phyloP scores from a whole-genome alignment of 176 grass and related monocot species.

The Zea luxurians region DNA sequence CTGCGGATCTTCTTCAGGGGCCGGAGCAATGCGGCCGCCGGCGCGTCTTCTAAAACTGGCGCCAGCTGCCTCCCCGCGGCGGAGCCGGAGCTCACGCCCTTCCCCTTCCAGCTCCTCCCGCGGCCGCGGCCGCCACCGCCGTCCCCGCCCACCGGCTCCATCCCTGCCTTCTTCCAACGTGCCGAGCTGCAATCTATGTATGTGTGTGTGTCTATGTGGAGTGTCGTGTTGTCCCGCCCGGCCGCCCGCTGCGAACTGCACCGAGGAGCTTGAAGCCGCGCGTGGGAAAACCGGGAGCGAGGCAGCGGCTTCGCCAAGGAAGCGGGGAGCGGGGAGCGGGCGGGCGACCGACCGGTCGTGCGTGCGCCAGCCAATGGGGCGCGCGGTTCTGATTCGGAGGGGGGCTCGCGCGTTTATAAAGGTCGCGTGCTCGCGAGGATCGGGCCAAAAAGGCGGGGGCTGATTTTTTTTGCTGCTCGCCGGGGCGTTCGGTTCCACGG shows the following conservation, averaged over 20 bases:
- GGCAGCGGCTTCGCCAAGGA: neutral
- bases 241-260: conserved; percentile 42
- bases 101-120: conserved; percentile 42
- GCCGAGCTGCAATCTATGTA: neutral
- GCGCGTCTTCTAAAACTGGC: conserved; percentile 58
- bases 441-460: conserved; percentile 6
- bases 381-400: conserved; percentile 43
- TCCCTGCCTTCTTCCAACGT: neutral
- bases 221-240: conserved; percentile 1
- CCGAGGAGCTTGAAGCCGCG: neutral
- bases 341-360: conserved; percentile 38
- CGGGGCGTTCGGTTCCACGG: conserved; percentile 38
- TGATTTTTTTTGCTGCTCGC: conserved; percentile 43
- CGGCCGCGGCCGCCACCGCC: neutral
- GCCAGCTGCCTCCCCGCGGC: conserved; percentile 29
- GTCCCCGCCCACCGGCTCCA: conserved; percentile 26
- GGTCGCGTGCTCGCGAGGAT: neutral
- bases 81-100: conserved; percentile 24
- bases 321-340: conserved; percentile 15
- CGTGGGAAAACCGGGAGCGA: neutral
- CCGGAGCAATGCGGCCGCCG: conserved; percentile 45
- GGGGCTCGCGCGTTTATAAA: conserved; percentile 47
- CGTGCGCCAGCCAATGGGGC: conserved; percentile 52
- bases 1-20: conserved; percentile 70
- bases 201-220: neutral